Evolutionary conservation across 352 stramenopile species (phyloP).

Genomic region (Peronosclerospora sorghi): DNA sequence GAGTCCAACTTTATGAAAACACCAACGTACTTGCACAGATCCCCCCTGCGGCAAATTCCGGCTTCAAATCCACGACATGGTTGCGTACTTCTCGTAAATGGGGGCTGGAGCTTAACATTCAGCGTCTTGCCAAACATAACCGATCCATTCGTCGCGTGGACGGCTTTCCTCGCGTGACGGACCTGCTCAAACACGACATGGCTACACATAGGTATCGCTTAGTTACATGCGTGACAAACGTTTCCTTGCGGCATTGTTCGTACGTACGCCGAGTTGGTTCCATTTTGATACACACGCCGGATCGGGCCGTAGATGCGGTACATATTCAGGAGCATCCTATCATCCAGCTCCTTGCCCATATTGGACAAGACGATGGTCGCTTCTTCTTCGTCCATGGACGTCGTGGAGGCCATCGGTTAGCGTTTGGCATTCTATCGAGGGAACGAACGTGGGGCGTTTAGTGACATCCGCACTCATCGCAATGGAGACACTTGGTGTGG

Average conservation of each 20-base stretch:
- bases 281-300: slow-evolving; percentile 35
- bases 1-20: not conserved
- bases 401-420: not conserved
- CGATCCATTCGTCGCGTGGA: slow-evolving; percentile 34
- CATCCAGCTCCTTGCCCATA: slow-evolving; percentile 24
- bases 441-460: not conserved
- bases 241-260: too few species aligned
- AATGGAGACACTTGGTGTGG: not conserved
- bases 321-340: slow-evolving; percentile 41
- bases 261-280: slow-evolving; percentile 39
- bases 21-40: slow-evolving; percentile 57
- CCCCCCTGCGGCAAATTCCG: slow-evolving; percentile 49
- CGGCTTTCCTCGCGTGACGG: slow-evolving; percentile 25
- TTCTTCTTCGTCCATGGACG: slow-evolving; percentile 7
- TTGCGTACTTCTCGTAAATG: slow-evolving; percentile 26
- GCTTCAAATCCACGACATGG: slow-evolving; percentile 45
- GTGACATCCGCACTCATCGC: not conserved
- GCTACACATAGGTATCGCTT: slow-evolving; percentile 5
- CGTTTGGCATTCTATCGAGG: slow-evolving; percentile 9
- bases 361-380: slow-evolving; percentile 39
- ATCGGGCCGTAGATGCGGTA: slow-evolving; percentile 49
- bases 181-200: slow-evolving; percentile 30
- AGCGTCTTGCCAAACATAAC: slow-evolving; percentile 47
- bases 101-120: slow-evolving; percentile 26
- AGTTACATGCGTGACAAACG: too few species aligned